A percentile compares a stretch with the other conserved stretches of the same genome.
Evolutionary conservation across 1,284 basidiomycete species (phyloP).

Genomic region (Cryptococcus wingfieldii): DNA sequence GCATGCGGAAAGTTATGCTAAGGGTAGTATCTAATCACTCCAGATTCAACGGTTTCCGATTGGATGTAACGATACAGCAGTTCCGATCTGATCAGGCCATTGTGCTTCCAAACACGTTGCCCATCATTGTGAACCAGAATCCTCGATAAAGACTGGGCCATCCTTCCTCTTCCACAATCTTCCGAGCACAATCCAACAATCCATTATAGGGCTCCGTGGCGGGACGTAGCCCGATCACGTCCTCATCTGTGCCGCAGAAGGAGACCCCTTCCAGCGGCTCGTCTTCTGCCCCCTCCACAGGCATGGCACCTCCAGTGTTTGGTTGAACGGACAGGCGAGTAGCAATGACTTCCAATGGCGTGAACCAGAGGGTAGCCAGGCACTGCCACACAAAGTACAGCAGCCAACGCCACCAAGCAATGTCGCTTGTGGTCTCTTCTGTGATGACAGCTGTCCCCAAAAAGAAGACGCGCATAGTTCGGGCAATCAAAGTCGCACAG

Average conservation of each 20-base stretch:
- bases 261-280: slow-evolving; percentile 55
- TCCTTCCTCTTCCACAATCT: slow-evolving; percentile 80
- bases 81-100: slow-evolving; percentile 47
- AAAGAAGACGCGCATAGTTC: slow-evolving; percentile 62
- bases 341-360: slow-evolving; percentile 76
- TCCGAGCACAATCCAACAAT: slow-evolving; percentile 68
- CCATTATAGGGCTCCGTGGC: slow-evolving; percentile 83
- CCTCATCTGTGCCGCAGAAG: slow-evolving; percentile 72
- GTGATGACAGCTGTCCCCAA: slow-evolving; percentile 53
- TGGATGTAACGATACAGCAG: background rate
- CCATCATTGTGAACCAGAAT: slow-evolving; percentile 79
- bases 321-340: slow-evolving; percentile 78
- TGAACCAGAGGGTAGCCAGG: slow-evolving; percentile 61
- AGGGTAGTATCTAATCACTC: background rate
- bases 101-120: slow-evolving; percentile 57
- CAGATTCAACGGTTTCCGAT: background rate
- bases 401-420: slow-evolving; percentile 32
- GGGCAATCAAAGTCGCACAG: slow-evolving; percentile 65
- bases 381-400: slow-evolving; percentile 60
- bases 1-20: background rate
- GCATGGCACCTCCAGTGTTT: slow-evolving; percentile 63
- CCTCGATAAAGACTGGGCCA: slow-evolving; percentile 71
- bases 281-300: slow-evolving; percentile 63
- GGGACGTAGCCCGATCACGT: slow-evolving; percentile 79
- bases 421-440: slow-evolving; percentile 18